Evolutionary conservation across 176 grass and related monocot genomes (phyloP).

Genomic region (Tillandsia leiboldiana): DNA sequence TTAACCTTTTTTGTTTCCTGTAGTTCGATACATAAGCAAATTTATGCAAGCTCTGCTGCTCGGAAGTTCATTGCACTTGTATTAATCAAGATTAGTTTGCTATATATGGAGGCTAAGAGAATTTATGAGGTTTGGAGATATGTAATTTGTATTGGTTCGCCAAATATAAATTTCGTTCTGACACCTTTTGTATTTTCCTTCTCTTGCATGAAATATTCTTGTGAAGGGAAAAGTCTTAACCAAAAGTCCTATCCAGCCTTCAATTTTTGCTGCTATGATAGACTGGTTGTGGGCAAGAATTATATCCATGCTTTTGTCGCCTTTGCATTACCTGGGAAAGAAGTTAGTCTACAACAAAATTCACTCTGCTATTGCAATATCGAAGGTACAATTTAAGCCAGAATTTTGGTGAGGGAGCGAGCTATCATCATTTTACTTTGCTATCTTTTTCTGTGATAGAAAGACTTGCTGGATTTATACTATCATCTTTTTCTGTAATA

Average conservation of each 20-base stretch:
- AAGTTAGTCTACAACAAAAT: conserved; percentile 84
- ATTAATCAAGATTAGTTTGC: conserved; percentile 81
- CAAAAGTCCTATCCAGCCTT: conserved; percentile 33
- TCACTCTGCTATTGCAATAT: conserved; percentile 73
- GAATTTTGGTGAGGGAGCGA: not conserved
- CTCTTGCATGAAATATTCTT: conserved; percentile 13
- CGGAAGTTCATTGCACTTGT: conserved; percentile 51
- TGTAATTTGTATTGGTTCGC: not conserved
- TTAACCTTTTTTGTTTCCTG: conserved; percentile 11
- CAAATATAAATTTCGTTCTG: conserved; percentile 2
- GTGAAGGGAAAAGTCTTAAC: conserved; percentile 65
- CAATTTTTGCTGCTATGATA: conserved; percentile 32
- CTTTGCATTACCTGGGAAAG: conserved; percentile 83
- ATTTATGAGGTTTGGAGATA: conserved; percentile 53
- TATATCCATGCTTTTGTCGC: conserved; percentile 53
- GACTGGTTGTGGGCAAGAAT: conserved; percentile 67
- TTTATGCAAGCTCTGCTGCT: conserved; percentile 50
- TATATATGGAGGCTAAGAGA: conserved; percentile 79
- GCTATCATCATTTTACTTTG: not conserved
- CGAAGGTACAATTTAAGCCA: conserved; percentile 46
- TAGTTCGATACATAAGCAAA: conserved; percentile 93
- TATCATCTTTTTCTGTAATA: not conserved
- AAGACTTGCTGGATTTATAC: not conserved
- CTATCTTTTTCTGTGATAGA: not conserved
- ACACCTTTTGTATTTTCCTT: conserved; percentile 17